These are phyloP conservation scores for Chondrostereum purpureum DNA, from an alignment of 1,284 basidiomycete genomes.

Conservation along the genomic window DNA sequence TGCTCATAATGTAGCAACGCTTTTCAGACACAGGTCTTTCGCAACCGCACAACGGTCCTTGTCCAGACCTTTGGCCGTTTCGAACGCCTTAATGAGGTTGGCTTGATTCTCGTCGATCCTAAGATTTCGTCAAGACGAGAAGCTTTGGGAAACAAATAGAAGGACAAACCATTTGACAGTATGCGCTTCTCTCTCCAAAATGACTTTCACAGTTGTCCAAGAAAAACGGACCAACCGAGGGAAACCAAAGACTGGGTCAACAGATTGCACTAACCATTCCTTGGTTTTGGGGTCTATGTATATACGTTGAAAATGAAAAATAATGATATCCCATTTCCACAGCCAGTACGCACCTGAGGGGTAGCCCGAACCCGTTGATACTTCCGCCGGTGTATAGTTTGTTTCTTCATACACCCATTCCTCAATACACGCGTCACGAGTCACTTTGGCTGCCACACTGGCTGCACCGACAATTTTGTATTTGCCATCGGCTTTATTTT, in stretches of 20 bases:
- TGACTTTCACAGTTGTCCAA: slow-evolving; percentile 90
- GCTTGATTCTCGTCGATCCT: slow-evolving; percentile 82
- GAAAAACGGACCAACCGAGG: slow-evolving; percentile 90
- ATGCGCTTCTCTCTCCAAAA: slow-evolving; percentile 78
- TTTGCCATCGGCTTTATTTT: slow-evolving; percentile 89
- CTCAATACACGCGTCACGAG: slow-evolving; percentile 86
- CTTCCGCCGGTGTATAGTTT: slow-evolving; percentile 18
- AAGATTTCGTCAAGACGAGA: slow-evolving; percentile 3
- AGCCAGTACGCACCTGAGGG: slow-evolving; percentile 63
- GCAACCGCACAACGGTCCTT: slow-evolving; percentile 63
- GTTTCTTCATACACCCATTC: slow-evolving; percentile 76
- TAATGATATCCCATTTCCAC: too few species aligned
- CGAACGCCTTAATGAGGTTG: slow-evolving; percentile 69
- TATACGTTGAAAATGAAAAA: slow-evolving; percentile 9
- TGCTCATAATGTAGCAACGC: slow-evolving; percentile 33
- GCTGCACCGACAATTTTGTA: slow-evolving; percentile 97
- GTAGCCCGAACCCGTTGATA: slow-evolving; percentile 73
- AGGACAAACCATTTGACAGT: slow-evolving; percentile 70
- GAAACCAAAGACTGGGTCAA: slow-evolving; percentile 91
- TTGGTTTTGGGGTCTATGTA: slow-evolving; percentile 84
- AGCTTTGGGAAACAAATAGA: background rate
- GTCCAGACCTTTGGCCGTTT: slow-evolving; percentile 57
- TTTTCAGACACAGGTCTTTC: slow-evolving; percentile 68
- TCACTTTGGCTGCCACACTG: slow-evolving; percentile 95
- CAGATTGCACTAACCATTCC: slow-evolving; percentile 70